Percentiles rank a stretch among this genome's conserved stretches.
These are phyloP conservation scores for Coemansia sp. DNA, from an alignment of 192 early-diverging fungal genomes.

Conservation along the genomic window DNA sequence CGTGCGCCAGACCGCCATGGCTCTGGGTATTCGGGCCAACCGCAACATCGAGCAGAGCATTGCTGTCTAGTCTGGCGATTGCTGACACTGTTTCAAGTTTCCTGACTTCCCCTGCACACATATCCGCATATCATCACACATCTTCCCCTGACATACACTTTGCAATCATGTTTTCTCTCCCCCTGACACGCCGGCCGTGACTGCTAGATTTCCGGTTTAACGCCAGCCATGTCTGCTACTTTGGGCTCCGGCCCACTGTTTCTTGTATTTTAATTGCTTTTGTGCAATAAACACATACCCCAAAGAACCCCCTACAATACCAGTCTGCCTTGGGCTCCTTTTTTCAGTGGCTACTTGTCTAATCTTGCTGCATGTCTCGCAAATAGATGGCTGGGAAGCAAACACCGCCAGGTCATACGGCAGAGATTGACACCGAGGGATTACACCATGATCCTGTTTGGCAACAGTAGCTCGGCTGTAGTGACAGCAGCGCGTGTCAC, in stretches of 20 bases:
- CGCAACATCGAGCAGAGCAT: constrained; percentile 51
- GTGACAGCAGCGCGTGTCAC: neutral
- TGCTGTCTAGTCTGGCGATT: neutral
- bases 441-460: neutral
- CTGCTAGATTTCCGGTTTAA: constrained; percentile 4
- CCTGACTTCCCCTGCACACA: constrained; percentile 4
- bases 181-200: constrained; percentile 4
- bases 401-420: neutral
- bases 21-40: constrained; percentile 46
- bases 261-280: constrained; percentile 6
- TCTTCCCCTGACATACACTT: constrained; percentile 7
- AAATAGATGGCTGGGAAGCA: neutral
- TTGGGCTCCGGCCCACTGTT: neutral
- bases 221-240: neutral
- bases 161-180: neutral
- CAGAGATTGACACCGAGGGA: neutral
- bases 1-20: constrained; percentile 40
- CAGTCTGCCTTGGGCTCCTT: neutral
- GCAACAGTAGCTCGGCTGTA: neutral
- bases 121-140: constrained; percentile 8
- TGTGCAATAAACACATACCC: neutral
- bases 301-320: neutral
- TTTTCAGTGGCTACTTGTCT: neutral
- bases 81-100: constrained; percentile 22
- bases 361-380: neutral